Base-by-base conservation (phyloP, 108 stramenopile species). In the Craspedostauros australis region DNA sequence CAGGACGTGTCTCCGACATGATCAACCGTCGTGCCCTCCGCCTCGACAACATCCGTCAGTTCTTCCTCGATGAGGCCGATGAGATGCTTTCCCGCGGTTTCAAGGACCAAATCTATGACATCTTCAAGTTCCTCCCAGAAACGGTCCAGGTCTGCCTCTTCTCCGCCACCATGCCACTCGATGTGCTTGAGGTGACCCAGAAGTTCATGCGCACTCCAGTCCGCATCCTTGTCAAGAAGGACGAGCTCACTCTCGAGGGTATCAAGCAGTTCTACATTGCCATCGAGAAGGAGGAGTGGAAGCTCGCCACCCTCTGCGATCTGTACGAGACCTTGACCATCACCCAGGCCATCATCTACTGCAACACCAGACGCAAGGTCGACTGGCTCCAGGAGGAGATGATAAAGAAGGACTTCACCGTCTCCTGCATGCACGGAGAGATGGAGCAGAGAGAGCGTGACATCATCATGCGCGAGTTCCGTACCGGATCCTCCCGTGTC, bases 181-280 rank as follows among this genome's bases (percentile, higher is more conserved):
- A 99, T 53, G 99, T 98, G 23, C 77, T 99, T 38, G 99, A 99
- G 60, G 95, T 99, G 3, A 98, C 99, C 21, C 86, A 94, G 51
- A 72, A 83, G 22, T 99, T 99, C 92, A 99, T 99, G 99, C 94
- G 94, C 23, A 94, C 97, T 53, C 99, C 99, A 26, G 88, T 97
- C 32, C 93, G 96, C 62, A 99, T 99, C 58, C 90, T 98, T 39
- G 99, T 98, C 53, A 99, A 99, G 97, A 95, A 94, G 76, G 97
- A 99, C 66, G 97, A 99, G 79, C 86, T 99, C 44, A 98, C 99
- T 41, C 90, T 99, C 46, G 99, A 99, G 73, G 99, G 99, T 95
- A 98, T 99, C 76, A 98, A 98, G 94, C 99, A 99, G 81, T 99
- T 98, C 76, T 98, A 95, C 91, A 91, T 99, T 72, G 96, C 94